Base-by-base conservation (phyloP, 2,329 filamentous ascomycete genomes). In the Colletotrichum ledebouriae region DNA sequence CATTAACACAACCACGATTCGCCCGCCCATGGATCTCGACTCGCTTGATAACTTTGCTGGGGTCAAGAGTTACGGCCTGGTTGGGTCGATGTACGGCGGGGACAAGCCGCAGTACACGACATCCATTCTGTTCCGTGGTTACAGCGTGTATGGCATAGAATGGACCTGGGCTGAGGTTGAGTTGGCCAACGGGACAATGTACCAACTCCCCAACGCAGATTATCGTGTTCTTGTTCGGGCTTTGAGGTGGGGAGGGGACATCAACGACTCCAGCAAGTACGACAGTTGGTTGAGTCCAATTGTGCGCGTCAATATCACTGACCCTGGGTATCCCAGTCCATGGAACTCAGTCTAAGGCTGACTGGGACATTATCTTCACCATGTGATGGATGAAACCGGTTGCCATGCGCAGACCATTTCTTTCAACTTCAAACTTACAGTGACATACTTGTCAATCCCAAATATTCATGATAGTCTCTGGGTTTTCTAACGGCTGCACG, bases 221-320 rank as follows among this genome's bases (percentile, higher is more conserved):
- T 68, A 68, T 39, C 59, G 65, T 56, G 60, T 68, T 15, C 29
- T 68, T 33, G 22, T 68, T 13, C 52, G 65, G 4, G 60, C 65
- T 13, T 34, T 68, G 9, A 52, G 39, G 37, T 59, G 60, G 59
- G 65, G 52, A 12, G 29, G 47, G 11, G 53, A 64, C 11, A 15
- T 63, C 20, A 52, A 42, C 44, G 25, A 52, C 6, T 29, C 60
- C 3, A 42, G 33, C 39, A 41, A 47, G n/a, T 68, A 68, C 15
- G 65, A 68, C 13, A 68, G 65, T 46, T 68, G 65, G 65, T 55
- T 64, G 25, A 64, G 65, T 22, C 65, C 65, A 5, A 12, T 68
- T 10, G 46, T 68, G 13, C n/a, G 22, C 11, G 60, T 68, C 4
- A 59, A 68, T 39, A 42, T 68, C 15, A 59, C 65, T 2, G 46